Conservation (phyloP, 2,329 filamentous ascomycete genomes). For the Aaosphaeria pasadenensis region DNA sequence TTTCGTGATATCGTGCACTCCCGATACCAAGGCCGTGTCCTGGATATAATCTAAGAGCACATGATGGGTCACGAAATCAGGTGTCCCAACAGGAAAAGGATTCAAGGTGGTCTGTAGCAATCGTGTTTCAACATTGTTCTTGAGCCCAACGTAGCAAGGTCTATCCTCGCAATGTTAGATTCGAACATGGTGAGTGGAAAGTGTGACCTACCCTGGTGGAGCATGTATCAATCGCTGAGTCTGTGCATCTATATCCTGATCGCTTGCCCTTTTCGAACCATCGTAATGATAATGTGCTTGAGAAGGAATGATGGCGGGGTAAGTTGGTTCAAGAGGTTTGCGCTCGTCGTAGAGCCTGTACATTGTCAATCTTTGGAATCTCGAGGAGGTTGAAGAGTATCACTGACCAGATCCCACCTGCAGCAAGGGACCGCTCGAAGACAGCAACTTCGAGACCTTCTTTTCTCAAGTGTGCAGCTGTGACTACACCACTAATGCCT, state of each 20-base stretch:
- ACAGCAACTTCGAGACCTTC: slow-evolving; percentile 48
- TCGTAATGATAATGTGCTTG: slow-evolving; percentile 14
- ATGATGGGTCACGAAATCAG: slow-evolving; percentile 57
- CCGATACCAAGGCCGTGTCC: slow-evolving; percentile 51
- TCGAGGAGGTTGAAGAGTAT: not conserved
- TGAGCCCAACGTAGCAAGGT: slow-evolving; percentile 52
- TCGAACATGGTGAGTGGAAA: not conserved
- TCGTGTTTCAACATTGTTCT: slow-evolving; percentile 53
- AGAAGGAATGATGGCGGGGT: slow-evolving; percentile 34
- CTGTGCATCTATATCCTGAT: slow-evolving; percentile 3
- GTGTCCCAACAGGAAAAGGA: slow-evolving; percentile 58
- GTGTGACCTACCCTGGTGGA: slow-evolving; percentile 47
- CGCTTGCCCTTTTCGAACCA: not conserved
- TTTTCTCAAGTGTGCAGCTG: slow-evolving; percentile 33
- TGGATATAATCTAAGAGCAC: slow-evolving; percentile 61
- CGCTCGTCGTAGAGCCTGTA: slow-evolving; percentile 50
- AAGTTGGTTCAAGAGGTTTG: slow-evolving; percentile 46
- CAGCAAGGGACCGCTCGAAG: slow-evolving; percentile 51
- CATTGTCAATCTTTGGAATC: not conserved
- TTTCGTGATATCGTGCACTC: slow-evolving; percentile 49
- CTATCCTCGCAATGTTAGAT: slow-evolving; percentile 22
- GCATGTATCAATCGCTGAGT: slow-evolving; percentile 38
- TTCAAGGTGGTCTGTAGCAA: slow-evolving; percentile 50
- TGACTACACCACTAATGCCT: slow-evolving; percentile 34
- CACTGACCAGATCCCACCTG: slow-evolving; percentile 57